A percentile compares a stretch with the other conserved stretches of the same genome.
Conservation (phyloP, 108 stramenopile species). For the Skeletonema menzelii region DNA sequence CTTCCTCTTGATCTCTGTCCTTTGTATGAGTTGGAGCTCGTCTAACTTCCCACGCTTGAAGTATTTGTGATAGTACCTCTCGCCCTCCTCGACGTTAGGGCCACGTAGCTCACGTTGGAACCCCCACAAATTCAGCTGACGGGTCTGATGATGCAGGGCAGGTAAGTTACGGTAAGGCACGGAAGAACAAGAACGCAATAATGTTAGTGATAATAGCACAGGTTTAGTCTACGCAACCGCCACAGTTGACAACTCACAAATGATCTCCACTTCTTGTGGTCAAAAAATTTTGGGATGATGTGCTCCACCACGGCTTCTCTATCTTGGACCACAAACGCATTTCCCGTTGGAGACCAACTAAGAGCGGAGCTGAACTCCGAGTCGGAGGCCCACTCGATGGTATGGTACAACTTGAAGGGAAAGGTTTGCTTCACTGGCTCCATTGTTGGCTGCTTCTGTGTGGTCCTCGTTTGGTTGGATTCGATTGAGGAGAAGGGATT, state of each 20-base stretch:
- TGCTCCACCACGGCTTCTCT: neutral
- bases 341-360: neutral
- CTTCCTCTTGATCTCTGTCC: neutral
- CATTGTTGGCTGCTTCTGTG: neutral
- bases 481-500: too few species aligned
- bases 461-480: too few species aligned
- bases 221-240: too few species aligned
- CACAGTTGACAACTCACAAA: neutral
- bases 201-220: too few species aligned
- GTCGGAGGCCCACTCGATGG: neutral
- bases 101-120: slow-evolving; percentile 2
- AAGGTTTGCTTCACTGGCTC: neutral
- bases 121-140: neutral
- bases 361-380: neutral
- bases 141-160: neutral
- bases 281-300: neutral
- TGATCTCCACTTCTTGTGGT: slow-evolving; percentile 4
- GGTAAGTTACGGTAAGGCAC: neutral
- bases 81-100: neutral
- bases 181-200: neutral
- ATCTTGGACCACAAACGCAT: neutral
- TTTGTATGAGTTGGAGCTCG: neutral
- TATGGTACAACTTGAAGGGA: neutral
- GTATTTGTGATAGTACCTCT: neutral
- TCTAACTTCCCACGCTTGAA: neutral